Evolutionary conservation across 2,329 filamentous ascomycete genomes (phyloP), one percentile per base, ranked within the genome.

Genomic region (Lecanicillium sp.): DNA sequence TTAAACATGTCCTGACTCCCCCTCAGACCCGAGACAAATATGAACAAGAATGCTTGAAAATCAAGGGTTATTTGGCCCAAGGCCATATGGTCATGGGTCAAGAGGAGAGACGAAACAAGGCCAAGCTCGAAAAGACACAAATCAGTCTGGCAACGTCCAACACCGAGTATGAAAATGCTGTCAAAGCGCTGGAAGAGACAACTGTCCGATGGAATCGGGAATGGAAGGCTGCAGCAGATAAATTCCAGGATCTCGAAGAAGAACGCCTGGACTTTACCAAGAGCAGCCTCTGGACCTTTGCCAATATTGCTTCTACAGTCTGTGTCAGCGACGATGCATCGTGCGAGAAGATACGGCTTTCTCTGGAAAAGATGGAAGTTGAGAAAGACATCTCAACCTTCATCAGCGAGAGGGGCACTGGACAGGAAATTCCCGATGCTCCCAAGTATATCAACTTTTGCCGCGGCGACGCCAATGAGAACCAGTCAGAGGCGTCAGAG

Each of bases 31-130:
- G 92, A 48, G 92, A 98, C 63, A 83, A 84, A 36, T 98, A 94
- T 58, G 92, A 98, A 63, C 90, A 98, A 61, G 94, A 98, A 52
- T 97, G 90, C 57, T 72, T 98, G 32, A 92, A 95, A 59, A 97
- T 98, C 60, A 98, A 98, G 64, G 92, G 92, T 29, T 98, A 98
- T 56, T 77, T 98, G 4, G 92, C 94, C 4, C 92, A 98, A 62
- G 92, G 92, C 9, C 94, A 98, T 59, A 98, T 98, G 92, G 92
- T 98, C 42, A 98, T 98, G 92, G 92, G 92, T 12, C 92, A 98
- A 53, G 92, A 98, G 59, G 92, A 98, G 67, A 80, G 92, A 19
- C 96, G 95, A 66, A 98, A 98, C 63, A 98, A 98, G 66, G 89
- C 90, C 17, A 97, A 95, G 64, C 75, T 98, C 31, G 92, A 98